phyloP scores from a whole-genome alignment of 2,329 filamentous ascomycete species.

The Fusarium dlaminii region DNA sequence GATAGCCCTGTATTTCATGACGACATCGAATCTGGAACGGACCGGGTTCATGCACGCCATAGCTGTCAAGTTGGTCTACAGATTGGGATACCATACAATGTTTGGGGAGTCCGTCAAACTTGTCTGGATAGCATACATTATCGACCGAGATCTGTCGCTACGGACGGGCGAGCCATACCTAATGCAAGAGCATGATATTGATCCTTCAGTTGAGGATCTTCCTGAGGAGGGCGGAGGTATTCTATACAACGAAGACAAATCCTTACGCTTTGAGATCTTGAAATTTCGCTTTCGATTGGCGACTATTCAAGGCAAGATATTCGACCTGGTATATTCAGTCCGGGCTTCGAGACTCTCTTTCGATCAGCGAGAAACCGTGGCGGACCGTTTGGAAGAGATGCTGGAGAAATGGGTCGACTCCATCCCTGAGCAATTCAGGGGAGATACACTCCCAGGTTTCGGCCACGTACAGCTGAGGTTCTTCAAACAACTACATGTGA shows the following conservation, averaged over 20 bases:
- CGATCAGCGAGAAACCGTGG: fast-evolving
- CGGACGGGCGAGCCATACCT: conserved; percentile 9
- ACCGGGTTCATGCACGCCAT: not conserved
- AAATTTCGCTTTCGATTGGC: not conserved
- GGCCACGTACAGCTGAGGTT: fast-evolving
- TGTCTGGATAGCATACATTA: conserved; percentile 21
- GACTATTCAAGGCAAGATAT: conserved; percentile 18
- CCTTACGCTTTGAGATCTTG: not conserved
- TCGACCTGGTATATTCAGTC: conserved; percentile 9
- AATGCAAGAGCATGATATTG: conserved; percentile 13
- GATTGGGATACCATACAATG: not conserved
- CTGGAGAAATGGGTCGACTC: not conserved
- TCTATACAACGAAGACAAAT: fast-evolving
- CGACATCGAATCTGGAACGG: not conserved
- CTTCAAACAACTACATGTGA: not conserved
- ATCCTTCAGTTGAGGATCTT: not conserved
- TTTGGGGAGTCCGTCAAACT: not conserved
- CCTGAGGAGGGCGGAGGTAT: not conserved
- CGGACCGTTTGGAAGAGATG: not conserved
- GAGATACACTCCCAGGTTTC: not conserved
- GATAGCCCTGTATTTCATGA: not conserved
- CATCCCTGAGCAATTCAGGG: not conserved
- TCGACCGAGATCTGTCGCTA: not conserved
- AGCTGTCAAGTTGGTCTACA: conserved; percentile 13
- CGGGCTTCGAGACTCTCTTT: not conserved